Evolutionary conservation across 768 basidiomycete species (phyloP).

Genomic region (Russula vinacea): DNA sequence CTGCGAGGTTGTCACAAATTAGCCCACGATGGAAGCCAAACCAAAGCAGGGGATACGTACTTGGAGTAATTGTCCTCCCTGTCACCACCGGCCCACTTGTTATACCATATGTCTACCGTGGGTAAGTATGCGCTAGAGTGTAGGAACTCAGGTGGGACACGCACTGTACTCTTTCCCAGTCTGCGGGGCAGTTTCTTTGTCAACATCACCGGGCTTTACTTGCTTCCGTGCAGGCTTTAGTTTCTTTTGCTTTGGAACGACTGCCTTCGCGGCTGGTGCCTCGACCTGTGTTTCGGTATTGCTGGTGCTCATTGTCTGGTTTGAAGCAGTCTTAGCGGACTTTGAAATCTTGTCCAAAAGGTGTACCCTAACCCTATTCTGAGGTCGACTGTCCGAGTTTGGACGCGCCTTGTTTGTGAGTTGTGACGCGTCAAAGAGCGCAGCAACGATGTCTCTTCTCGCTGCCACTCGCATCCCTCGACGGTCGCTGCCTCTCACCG

Average conservation of each 20-base stretch:
- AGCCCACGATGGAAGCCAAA: conserved; percentile 17
- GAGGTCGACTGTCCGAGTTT: not conserved
- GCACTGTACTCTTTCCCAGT: conserved; percentile 95
- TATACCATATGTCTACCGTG: conserved; percentile 88
- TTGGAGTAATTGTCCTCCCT: conserved; percentile 95
- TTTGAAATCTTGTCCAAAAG: not conserved
- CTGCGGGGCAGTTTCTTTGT: conserved; percentile 83
- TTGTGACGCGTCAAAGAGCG: not conserved
- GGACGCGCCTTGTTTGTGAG: not conserved
- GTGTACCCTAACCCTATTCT: conserved; percentile 19
- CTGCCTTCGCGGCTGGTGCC: conserved; percentile 2
- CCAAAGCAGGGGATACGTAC: conserved; percentile 44
- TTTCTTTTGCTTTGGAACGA: conserved; percentile 51
- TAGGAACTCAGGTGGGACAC: conserved; percentile 36
- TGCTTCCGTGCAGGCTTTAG: conserved; percentile 92
- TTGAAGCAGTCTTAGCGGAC: not conserved
- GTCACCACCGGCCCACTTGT: conserved; percentile 99
- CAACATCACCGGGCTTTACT: conserved; percentile 85
- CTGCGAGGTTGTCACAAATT: conserved; percentile 42
- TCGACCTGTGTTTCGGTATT: conserved; percentile 24
- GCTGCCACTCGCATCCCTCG: conserved; percentile 2
- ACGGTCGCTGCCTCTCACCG: not conserved
- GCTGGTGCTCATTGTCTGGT: conserved; percentile 22
- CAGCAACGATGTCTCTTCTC: conserved; percentile 26
- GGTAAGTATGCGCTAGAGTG: conserved; percentile 1